Evolutionary conservation across 1,284 basidiomycete species (phyloP), one percentile per base, ranked within the genome.

Genomic region (Ceratobasidium sp.): DNA sequence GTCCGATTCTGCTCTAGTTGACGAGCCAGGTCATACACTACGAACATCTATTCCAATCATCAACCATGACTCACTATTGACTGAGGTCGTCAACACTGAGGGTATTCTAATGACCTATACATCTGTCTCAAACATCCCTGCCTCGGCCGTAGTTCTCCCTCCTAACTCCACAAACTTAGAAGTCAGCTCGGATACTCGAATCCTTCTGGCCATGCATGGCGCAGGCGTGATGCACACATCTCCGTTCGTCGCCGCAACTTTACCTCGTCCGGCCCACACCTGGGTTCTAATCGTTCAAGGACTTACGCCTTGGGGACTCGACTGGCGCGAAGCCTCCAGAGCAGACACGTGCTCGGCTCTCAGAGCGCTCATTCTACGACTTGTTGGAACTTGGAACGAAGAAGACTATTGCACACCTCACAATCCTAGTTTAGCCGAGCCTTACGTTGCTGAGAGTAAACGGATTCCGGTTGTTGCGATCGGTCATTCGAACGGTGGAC

Each of bases 401-500:
- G 73, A 53, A 3, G 63, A 76, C 26, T 76, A 76, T 42, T 76
- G 73, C 56, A 56, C 73, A 5, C 15, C 71, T 20, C 71, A 75
- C 46, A 60, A 75, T 51, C 39, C 20, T n/a, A n/a, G n/a, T n/a
- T n/a, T n/a, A n/a, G n/a, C n/a, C n/a, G n/a, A n/a, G n/a, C n/a
- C n/a, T n/a, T n/a, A n/a, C n/a, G 18, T 13, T 42, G 20, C 40
- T 3, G 39, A 9, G 23, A 33, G 39, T 20, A 53, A 15, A 3
- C 12, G 1, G 40, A 85, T 87, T 0, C 86, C 86, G 42, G 89
- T 91, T 0, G 84, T 94, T 12, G 83, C 97, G 7, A 86, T 97
- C 63, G 96, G 96, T 0, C 96, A 98, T 83, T 97, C 95, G 1
- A 98, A 98, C 83, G 96, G 96, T 10, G 96, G 96, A 2, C 96